A percentile compares a stretch with the other conserved stretches of the same genome.
phyloP scores from a whole-genome alignment of 352 stramenopile genomes.

The Globisporangium spiculum region DNA sequence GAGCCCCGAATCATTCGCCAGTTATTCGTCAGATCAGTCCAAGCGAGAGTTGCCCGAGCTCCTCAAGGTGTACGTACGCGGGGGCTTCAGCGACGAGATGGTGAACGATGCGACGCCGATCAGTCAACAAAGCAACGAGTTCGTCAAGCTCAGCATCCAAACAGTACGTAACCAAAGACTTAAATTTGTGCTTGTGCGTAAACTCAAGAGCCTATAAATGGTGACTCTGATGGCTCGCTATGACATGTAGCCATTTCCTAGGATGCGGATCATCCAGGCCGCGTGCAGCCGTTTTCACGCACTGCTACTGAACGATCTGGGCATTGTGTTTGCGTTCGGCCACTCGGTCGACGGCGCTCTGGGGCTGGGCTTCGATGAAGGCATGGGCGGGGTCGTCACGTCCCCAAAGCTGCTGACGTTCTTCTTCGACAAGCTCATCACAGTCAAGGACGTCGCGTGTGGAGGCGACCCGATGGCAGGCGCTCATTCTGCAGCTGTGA shows the following conservation, averaged over 20 bases:
- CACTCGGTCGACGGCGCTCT: conserved; percentile 51
- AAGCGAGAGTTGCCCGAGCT: conserved; percentile 16
- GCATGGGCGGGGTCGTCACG: conserved; percentile 3
- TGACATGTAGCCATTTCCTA: conserved; percentile 41
- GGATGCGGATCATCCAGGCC: conserved; percentile 56
- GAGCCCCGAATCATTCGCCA: background rate
- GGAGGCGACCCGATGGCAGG: conserved; percentile 54
- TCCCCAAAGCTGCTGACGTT: conserved; percentile 42
- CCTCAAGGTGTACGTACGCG: conserved; percentile 16
- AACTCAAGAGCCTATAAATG: background rate
- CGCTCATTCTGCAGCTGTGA: conserved; percentile 68
- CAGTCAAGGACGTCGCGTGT: conserved; percentile 40
- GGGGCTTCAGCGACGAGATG: conserved; percentile 8
- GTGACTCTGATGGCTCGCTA: background rate
- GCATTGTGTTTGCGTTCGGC: conserved; percentile 59
- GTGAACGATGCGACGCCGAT: too few relatives aligned
- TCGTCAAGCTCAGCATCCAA: conserved; percentile 11
- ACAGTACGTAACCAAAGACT: conserved; percentile 25
- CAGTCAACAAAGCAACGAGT: background rate
- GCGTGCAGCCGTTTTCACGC: conserved; percentile 60
- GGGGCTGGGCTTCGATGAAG: conserved; percentile 26
- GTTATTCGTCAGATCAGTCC: background rate
- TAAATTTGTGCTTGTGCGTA: background rate
- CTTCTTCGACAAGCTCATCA: conserved; percentile 50
- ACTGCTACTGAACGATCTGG: conserved; percentile 62